Percentiles rank a stretch among this genome's conserved stretches.
Evolutionary conservation across 345 rosid genomes (phyloP).

Genomic region (Populus euphratica): DNA sequence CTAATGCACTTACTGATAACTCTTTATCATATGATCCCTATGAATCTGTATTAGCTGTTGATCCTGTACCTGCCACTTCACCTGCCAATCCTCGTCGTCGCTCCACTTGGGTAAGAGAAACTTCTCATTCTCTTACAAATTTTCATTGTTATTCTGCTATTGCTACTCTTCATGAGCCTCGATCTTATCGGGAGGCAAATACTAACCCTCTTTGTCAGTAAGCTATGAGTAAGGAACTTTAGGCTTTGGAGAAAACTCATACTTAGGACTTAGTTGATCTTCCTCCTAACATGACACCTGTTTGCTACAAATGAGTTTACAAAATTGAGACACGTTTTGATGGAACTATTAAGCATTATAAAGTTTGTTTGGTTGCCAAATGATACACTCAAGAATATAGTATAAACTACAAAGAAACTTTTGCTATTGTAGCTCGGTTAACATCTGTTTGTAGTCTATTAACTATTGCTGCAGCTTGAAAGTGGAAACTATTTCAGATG

Average conservation of each 20-base stretch:
- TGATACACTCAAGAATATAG: not conserved
- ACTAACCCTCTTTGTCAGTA: not conserved
- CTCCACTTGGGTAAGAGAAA: no score
- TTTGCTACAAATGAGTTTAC: not conserved
- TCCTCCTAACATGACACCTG: not conserved
- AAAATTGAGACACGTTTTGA: not conserved
- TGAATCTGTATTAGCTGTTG: no score
- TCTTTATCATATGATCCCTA: not conserved
- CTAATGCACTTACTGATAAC: not conserved
- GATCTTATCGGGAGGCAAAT: not conserved
- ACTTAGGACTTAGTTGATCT: slow-evolving; percentile 4
- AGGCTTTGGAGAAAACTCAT: not conserved
- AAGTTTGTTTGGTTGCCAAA: not conserved
- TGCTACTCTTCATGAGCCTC: not conserved
- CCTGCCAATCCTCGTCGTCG: no score
- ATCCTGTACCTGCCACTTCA: no score
- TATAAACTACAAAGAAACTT: not conserved
- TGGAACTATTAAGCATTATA: not conserved
- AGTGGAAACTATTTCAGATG: not conserved
- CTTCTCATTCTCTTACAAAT: not conserved
- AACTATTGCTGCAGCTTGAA: not conserved
- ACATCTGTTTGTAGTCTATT: not conserved
- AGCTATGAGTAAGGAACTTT: not conserved
- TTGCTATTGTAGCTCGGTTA: not conserved
- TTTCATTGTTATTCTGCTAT: not conserved